These are phyloP conservation scores for Aspergillus ibericus DNA, from an alignment of 2,329 filamentous ascomycete genomes.

Conservation along the genomic window DNA sequence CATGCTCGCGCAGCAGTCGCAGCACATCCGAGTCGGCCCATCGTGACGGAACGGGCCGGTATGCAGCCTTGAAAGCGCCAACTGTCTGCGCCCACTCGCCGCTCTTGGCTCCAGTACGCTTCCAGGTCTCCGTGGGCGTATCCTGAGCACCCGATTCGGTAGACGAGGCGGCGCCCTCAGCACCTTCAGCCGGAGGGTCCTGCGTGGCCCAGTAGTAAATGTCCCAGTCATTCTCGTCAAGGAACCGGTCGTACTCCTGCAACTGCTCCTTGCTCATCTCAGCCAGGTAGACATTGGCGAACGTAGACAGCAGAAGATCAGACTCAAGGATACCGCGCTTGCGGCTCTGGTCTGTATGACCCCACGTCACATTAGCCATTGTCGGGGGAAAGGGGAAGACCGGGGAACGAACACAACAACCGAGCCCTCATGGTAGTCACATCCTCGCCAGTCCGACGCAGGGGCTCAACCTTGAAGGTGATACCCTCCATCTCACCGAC, in stretches of 20 bases:
- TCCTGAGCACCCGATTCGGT: constrained; percentile 27
- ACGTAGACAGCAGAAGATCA: constrained; percentile 93
- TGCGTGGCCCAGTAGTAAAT: constrained; percentile 99
- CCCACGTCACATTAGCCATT: not conserved
- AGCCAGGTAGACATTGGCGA: constrained; percentile 76
- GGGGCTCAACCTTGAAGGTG: constrained; percentile 84
- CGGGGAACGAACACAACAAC: constrained; percentile 59
- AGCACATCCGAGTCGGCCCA: constrained; percentile 86
- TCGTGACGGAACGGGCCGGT: constrained; percentile 80
- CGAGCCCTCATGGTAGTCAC: constrained; percentile 82
- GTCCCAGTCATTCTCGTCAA: constrained; percentile 99
- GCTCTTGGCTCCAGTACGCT: constrained; percentile 52
- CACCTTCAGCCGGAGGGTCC: constrained; percentile 53
- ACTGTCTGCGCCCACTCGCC: constrained; percentile 98
- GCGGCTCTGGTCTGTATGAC: constrained; percentile 77
- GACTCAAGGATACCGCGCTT: constrained; percentile 95
- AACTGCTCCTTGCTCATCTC: constrained; percentile 73
- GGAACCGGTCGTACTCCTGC: constrained; percentile 81
- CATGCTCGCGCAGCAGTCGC: constrained; percentile 74
- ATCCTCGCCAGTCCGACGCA: constrained; percentile 81
- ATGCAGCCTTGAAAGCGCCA: constrained; percentile 90
- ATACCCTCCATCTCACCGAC: constrained; percentile 87
- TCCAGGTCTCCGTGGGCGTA: constrained; percentile 48
- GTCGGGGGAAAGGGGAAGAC: not conserved
- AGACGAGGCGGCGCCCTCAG: constrained; percentile 48